Percentiles rank a stretch among this genome's conserved stretches.
phyloP scores from a whole-genome alignment of 768 basidiomycete species.

The Coprinellus micaceus region DNA sequence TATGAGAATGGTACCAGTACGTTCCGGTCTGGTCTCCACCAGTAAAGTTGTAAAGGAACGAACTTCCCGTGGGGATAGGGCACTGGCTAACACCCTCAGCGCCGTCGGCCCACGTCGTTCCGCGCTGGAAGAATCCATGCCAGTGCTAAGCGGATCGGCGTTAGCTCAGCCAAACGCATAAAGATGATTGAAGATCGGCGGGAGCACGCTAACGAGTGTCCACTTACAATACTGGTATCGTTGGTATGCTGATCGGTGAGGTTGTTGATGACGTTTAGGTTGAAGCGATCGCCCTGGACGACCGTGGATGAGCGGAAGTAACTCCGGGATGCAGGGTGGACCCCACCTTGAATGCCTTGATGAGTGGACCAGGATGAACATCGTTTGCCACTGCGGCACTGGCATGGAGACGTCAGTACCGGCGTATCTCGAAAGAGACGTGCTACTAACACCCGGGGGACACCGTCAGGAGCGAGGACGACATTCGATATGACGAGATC shows the following conservation, averaged over 20 bases:
- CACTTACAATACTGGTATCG: slow-evolving; percentile 30
- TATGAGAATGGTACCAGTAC: slow-evolving; percentile 36
- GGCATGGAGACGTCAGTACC: slow-evolving; percentile 3
- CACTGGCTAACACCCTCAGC: slow-evolving; percentile 41
- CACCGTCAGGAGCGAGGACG: slow-evolving; percentile 48
- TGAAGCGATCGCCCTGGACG: slow-evolving; percentile 32
- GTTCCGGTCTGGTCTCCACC: slow-evolving; percentile 26
- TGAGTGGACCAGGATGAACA: slow-evolving; percentile 27
- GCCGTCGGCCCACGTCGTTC: slow-evolving; percentile 45
- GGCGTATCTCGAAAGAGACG: slow-evolving; percentile 36
- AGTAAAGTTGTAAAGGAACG: slow-evolving; percentile 42
- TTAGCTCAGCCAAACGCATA: too few species aligned
- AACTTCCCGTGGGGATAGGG: slow-evolving; percentile 38
- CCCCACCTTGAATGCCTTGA: slow-evolving; percentile 26
- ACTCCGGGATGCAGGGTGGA: too few species aligned
- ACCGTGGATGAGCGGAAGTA: background rate
- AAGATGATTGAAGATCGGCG: background rate
- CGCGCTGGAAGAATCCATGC: slow-evolving; percentile 47
- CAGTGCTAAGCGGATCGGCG: slow-evolving; percentile 50
- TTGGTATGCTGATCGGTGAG: slow-evolving; percentile 37
- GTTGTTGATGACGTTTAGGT: slow-evolving; percentile 43
- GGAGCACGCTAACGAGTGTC: background rate
- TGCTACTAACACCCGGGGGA: too few species aligned
- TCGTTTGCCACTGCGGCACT: slow-evolving; percentile 27
- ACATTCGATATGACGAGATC: slow-evolving; percentile 41